phyloP scores from a whole-genome alignment of 83 land plant species.

The Thuja plicata region DNA sequence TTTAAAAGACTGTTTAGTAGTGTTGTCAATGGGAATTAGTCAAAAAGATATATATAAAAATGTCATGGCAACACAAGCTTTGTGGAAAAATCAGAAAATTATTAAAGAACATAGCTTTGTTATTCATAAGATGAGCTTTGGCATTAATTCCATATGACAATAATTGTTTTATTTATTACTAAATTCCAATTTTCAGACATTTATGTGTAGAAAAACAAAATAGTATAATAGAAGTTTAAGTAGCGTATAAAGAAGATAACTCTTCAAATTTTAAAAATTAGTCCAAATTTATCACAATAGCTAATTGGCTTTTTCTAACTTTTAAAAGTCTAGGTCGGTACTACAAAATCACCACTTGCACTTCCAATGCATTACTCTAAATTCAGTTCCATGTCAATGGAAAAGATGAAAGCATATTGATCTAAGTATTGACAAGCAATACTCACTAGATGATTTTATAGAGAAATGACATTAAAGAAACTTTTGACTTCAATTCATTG shows the following conservation, averaged over 20 bases:
- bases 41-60: conserved; percentile 70
- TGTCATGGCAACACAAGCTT: not conserved
- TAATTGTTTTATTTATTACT: too few species aligned
- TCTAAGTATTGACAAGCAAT: not conserved
- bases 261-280: not conserved
- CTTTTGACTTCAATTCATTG: not conserved
- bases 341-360: not conserved
- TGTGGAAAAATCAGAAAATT: not conserved
- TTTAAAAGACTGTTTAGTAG: conserved; percentile 34
- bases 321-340: not conserved
- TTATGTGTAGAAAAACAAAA: not conserved
- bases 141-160: not conserved
- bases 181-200: not conserved
- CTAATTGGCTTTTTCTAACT: not conserved
- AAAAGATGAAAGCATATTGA: not conserved
- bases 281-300: not conserved
- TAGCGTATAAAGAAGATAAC: not conserved
- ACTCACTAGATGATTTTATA: not conserved
- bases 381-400: not conserved
- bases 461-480: not conserved
- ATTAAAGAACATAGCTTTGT: not conserved
- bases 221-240: not conserved
- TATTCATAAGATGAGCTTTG: not conserved
- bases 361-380: not conserved
- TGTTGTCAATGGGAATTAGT: conserved; percentile 93